Percentiles rank a stretch among this genome's conserved stretches.
These are phyloP conservation scores for Trametopsis cervina DNA, from an alignment of 768 basidiomycete species.

Conservation along the genomic window DNA sequence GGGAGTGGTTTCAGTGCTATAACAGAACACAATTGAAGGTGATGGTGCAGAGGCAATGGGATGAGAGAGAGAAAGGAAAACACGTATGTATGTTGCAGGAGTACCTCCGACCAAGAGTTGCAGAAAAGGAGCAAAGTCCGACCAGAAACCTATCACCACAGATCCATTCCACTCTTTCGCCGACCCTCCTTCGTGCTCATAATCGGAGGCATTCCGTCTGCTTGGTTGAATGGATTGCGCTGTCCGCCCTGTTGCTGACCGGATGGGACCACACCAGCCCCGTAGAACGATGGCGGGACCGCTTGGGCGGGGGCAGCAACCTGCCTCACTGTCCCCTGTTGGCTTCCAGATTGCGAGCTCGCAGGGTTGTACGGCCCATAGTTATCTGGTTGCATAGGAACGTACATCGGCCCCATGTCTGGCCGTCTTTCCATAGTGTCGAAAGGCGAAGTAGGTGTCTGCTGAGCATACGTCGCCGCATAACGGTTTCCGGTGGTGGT, in stretches of 20 bases:
- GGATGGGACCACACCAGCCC: slow-evolving; percentile 46
- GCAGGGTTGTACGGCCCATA: slow-evolving; percentile 45
- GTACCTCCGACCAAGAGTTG: too few species aligned
- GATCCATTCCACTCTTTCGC: slow-evolving; percentile 60
- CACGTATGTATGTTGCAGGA: too few species aligned
- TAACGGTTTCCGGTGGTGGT: slow-evolving; percentile 56
- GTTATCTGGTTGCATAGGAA: slow-evolving; percentile 80
- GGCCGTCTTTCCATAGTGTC: slow-evolving; percentile 57
- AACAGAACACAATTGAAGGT: too few species aligned
- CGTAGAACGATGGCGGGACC: slow-evolving; percentile 64
- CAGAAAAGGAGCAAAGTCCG: slow-evolving; percentile 3
- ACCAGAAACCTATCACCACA: slow-evolving; percentile 58
- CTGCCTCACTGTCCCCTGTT: slow-evolving; percentile 33
- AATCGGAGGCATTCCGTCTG: slow-evolving; percentile 16
- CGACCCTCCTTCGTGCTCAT: slow-evolving; percentile 47
- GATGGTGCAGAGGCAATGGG: too few species aligned
- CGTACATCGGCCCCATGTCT: slow-evolving; percentile 65
- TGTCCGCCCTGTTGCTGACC: slow-evolving; percentile 27
- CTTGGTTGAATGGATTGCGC: slow-evolving; percentile 29
- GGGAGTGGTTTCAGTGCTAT: too few species aligned
- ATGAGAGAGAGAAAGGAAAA: too few species aligned
- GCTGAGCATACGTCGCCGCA: slow-evolving; percentile 44
- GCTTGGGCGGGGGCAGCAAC: slow-evolving; percentile 45
- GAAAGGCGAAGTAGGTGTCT: slow-evolving; percentile 30
- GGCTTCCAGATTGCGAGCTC: slow-evolving; percentile 25